Base-by-base conservation (phyloP, 78 protist genomes). In the Chrysochromulina parva region DNA sequence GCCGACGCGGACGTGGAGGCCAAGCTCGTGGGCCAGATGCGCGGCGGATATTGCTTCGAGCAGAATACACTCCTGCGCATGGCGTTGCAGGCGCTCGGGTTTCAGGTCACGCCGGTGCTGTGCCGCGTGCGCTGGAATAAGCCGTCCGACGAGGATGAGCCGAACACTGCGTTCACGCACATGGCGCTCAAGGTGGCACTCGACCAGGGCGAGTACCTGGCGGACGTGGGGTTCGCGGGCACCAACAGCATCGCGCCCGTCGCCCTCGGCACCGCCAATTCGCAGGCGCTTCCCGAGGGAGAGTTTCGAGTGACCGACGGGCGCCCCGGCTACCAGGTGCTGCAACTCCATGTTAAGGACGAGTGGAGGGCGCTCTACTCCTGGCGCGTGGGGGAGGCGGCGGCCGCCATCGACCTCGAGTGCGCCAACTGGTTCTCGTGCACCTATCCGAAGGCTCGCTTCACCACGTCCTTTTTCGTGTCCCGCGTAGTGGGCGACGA, bases 61-160 rank as follows among this genome's bases (percentile, higher is more conserved):
- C 86, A 78, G 60, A 78, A 78, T 62, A 48, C 57, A 62, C 86
- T 78, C 5, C 58, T 78, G 38, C 50, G 3, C 62, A 11, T 6
- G 48, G 86, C 62, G 60, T 62, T 78, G 48, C 17, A 52, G 24
- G 57, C 13, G 16, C 6, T 78, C 4, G 86, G 86, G 14, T 78
- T 78, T 22, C 58, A 48, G 48, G 58, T 50, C 47, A 22, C 59
- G 57, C 62, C 62, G 6, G 17, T 78, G 48, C 53, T 78, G 17
- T 78, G 86, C 86, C 58, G 86, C 53, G 86, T 78, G 65, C 86
- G 86, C 28, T 78, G 86, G 86, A 38, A 38, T 62, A 78, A 78
- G 86, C 60, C 85, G 60, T 20, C 9, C 48, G 85, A 76, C 85
- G 59, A 20, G 62, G 26, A 5, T 5, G 69, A 20, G 28, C 69